Percentiles rank a stretch among this genome's conserved stretches.
phyloP scores from a whole-genome alignment of 768 basidiomycete species.

The Mycena maculata region DNA sequence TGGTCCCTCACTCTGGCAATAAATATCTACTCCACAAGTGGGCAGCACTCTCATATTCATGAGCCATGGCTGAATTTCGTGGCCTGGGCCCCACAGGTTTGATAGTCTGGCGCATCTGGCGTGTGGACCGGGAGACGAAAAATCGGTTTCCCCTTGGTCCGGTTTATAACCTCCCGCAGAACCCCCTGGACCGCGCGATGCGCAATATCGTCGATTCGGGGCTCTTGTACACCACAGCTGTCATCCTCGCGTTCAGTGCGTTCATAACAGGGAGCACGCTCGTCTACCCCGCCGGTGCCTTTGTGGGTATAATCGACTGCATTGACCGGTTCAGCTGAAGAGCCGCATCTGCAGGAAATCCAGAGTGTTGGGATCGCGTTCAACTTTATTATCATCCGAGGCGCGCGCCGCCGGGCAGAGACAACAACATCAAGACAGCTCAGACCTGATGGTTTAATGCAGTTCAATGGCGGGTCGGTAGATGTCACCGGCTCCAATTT shows the following conservation, averaged over 20 bases:
- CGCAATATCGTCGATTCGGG: constrained; percentile 24
- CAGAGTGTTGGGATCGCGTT: constrained; percentile 20
- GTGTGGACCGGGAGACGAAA: neutral
- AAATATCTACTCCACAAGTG: constrained; percentile 17
- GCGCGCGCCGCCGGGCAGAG: neutral
- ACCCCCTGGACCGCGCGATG: neutral
- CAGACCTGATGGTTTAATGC: too few species aligned
- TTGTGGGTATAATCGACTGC: neutral
- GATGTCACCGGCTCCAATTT: too few species aligned
- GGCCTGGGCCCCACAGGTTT: constrained; percentile 1
- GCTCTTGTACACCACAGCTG: constrained; percentile 7
- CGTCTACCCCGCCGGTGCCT: constrained; percentile 2
- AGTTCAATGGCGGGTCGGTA: too few species aligned
- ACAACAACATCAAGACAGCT: neutral
- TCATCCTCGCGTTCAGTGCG: constrained; percentile 12
- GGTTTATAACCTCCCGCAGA: neutral
- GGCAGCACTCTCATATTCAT: neutral
- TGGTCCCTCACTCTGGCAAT: constrained; percentile 16
- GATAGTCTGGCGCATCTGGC: constrained; percentile 21
- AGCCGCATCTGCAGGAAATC: neutral
- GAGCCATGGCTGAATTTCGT: neutral
- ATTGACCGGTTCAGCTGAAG: neutral
- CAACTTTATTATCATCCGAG: constrained; percentile 16
- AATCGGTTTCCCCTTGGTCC: neutral
- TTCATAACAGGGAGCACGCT: constrained; percentile 12